Evolutionary conservation across 768 basidiomycete species (phyloP).

Genomic region (Candolleomyces eurysporus): DNA sequence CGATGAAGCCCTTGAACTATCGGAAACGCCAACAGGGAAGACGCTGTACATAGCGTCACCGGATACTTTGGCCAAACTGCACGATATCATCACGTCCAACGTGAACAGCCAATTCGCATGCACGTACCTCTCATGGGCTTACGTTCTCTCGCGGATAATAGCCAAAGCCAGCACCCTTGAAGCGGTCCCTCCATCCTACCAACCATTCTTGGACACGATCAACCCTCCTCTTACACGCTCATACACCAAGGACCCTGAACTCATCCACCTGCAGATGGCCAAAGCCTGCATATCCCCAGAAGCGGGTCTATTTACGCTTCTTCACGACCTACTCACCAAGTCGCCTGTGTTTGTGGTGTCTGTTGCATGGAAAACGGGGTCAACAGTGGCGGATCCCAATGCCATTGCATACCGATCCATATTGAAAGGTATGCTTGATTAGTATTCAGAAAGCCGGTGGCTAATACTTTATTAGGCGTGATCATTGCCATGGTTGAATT

Average conservation of each 20-base stretch:
- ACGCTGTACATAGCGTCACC: constrained; percentile 63
- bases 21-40: constrained; percentile 44
- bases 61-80: constrained; percentile 59
- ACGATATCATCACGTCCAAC: constrained; percentile 62
- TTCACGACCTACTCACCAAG: constrained; percentile 57
- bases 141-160: constrained; percentile 67
- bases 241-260: constrained; percentile 59
- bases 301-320: constrained; percentile 56
- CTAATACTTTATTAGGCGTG: constrained; percentile 52
- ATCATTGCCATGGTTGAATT: constrained; percentile 73
- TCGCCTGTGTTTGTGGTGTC: constrained; percentile 79
- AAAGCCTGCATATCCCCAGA: constrained; percentile 55
- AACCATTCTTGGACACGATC: constrained; percentile 52
- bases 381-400: constrained; percentile 71
- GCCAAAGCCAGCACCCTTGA: constrained; percentile 42
- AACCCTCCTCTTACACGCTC: constrained; percentile 39
- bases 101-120: constrained; percentile 64
- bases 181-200: constrained; percentile 55
- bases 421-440: constrained; percentile 62
- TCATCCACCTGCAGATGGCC: constrained; percentile 55
- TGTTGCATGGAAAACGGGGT: constrained; percentile 65
- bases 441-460: neutral
- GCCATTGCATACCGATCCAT: constrained; percentile 78
- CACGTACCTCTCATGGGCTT: constrained; percentile 82
- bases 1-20: constrained; percentile 47